Evolutionary conservation across 2,329 filamentous ascomycete genomes (phyloP), one percentile per base, ranked within the genome.

Genomic region (Ophiocordyceps camponoti-leonardi): DNA sequence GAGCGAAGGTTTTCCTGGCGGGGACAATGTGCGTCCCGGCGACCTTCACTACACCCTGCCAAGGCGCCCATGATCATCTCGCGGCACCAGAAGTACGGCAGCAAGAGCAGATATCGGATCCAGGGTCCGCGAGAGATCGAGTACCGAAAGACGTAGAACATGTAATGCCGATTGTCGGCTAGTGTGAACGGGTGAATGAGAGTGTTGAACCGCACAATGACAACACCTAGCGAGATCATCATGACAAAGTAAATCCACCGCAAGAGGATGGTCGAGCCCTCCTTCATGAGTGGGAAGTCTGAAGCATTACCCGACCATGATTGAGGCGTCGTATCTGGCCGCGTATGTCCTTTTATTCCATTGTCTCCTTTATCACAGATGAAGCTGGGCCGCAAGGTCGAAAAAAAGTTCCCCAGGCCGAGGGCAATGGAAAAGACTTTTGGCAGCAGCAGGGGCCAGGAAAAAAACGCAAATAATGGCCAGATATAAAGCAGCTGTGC

Each of bases 401-500:
- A 23, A 6, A 13, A 41, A 10, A 41, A 5, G 10, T 16, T 6
- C 22, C 39, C 20, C 20, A 42, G 23, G 23, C 13, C 13, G 8
- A 14, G 16, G 14, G 58, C 10, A 3, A 54, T 11, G 2, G 73
- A 54, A 6, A 81, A 44, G 2, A 59, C 50, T 4, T 63, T 63
- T 1, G 79, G 75, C 0, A 83, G 50, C 4, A 90, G 64, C 1
- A 95, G 68, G 0, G 92, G 90, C 43, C 79, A 76, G 0, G 88
- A 94, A 67, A 95, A 96, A 65, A 96, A 94, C 33, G 77, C 67
- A 47, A 94, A 80, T 50, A 94, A 83, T 0, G 88, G 82, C 83
- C 87, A 94, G 52, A 96, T 81, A 57, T 98, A 98, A 18, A 96
- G 79, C 75, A 98, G 84, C 63, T 98, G 92, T 0, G 90, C 75